phyloP scores from a whole-genome alignment of 257 asterid species.

The Solanum etuberosum region DNA sequence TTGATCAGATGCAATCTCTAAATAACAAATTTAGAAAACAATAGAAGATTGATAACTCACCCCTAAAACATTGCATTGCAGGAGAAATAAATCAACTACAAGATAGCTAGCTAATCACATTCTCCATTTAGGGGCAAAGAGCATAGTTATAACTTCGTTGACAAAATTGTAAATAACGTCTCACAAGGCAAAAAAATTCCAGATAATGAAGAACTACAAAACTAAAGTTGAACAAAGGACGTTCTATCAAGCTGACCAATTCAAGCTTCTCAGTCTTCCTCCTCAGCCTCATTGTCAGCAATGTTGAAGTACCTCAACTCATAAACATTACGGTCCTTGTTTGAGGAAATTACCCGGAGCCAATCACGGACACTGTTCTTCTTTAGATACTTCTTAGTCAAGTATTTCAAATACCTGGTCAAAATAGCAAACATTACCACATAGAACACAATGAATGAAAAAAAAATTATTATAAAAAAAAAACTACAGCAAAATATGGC shows the following conservation, averaged over 20 bases:
- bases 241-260: not conserved
- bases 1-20: not conserved
- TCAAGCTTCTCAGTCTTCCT: slow-evolving; percentile 18
- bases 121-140: not conserved
- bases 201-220: not conserved
- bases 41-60: not conserved
- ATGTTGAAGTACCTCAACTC: slow-evolving; percentile 46
- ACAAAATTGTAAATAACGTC: not conserved
- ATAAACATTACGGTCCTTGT: slow-evolving; percentile 39
- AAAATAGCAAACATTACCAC: not conserved
- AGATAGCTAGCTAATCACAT: not conserved
- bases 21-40: not conserved
- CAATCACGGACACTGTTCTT: slow-evolving; percentile 43
- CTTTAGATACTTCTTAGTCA: slow-evolving; percentile 41
- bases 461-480: not conserved
- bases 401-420: slow-evolving; percentile 31
- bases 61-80: not conserved
- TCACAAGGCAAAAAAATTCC: not conserved
- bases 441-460: not conserved
- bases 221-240: not conserved
- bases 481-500: not conserved
- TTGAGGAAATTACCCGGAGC: slow-evolving; percentile 39
- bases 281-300: slow-evolving; percentile 42
- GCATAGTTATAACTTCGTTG: not conserved
- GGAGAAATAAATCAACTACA: not conserved